A percentile compares a stretch with the other conserved stretches of the same genome.
Evolutionary conservation across 2,329 filamentous ascomycete genomes (phyloP).

Genomic region (Teratosphaeria viscida): DNA sequence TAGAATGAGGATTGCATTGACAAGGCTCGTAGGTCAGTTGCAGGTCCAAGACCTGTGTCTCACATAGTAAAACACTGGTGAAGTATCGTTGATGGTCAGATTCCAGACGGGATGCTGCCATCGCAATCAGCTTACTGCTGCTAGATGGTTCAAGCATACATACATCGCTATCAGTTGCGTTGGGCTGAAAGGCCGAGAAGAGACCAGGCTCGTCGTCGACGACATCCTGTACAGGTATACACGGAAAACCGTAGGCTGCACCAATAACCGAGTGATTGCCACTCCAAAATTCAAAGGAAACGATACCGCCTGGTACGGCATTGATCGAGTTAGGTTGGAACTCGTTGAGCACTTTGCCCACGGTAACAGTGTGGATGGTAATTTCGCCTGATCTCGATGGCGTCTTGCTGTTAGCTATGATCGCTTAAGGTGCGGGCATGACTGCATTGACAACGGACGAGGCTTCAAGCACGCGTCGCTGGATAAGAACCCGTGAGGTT

Average conservation of each 20-base stretch:
- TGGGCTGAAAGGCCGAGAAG: slow-evolving; percentile 13
- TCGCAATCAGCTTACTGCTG: slow-evolving; percentile 6
- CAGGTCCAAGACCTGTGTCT: neutral
- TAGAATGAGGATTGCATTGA: slow-evolving; percentile 25
- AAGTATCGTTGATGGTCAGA: slow-evolving; percentile 46
- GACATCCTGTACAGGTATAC: slow-evolving; percentile 26
- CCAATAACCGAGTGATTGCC: slow-evolving; percentile 34
- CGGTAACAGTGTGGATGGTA: slow-evolving; percentile 25
- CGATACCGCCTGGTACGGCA: slow-evolving; percentile 30
- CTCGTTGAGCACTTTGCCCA: slow-evolving; percentile 25
- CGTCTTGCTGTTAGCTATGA: too few relatives aligned
- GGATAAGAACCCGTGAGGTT: too few relatives aligned
- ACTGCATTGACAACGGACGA: too few relatives aligned
- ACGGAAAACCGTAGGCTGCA: slow-evolving; percentile 32
- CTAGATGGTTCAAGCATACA: neutral
- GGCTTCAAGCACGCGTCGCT: too few relatives aligned
- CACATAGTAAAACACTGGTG: slow-evolving; percentile 43
- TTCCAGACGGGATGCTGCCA: slow-evolving; percentile 14
- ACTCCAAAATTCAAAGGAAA: slow-evolving; percentile 34
- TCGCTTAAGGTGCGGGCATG: too few relatives aligned
- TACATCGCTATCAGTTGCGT: slow-evolving; percentile 1
- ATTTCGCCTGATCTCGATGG: slow-evolving; percentile 7
- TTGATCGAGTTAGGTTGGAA: slow-evolving; percentile 29
- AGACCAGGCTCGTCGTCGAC: slow-evolving; percentile 13
- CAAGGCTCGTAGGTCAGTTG: neutral